Evolutionary conservation across 257 asterid genomes (phyloP), one percentile per base, ranked within the genome.

Genomic region (Nyctanthes arbortristis): DNA sequence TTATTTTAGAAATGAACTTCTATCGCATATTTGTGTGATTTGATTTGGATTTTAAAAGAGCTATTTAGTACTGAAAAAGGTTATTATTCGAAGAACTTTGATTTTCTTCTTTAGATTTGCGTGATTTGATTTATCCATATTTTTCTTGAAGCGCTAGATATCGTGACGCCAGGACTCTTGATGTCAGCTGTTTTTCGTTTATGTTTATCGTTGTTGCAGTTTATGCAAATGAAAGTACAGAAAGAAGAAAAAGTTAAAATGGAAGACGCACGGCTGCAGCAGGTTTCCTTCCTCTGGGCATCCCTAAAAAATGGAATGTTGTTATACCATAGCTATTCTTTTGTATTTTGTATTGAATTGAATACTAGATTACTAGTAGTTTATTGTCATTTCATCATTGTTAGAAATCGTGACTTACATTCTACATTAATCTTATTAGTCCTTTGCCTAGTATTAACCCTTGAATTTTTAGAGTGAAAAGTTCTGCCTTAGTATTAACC

Each of bases 181-280:
- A 20, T 62, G 52, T 63, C 45, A 31, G 29, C 18, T 24, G 8
- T 45, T 54, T 65, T 68, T 60, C 13, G 22, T 59, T 52, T 66
- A 13, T 4, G 36, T 57, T 32, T 29, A 11, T 20, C 58, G 43
- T 75, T 65, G n/a, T 20, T 52, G 12, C 84, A 92, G 98, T 92
- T 92, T 78, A 92, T 92, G 98, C 98, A 92, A 86, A 88, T 96
- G 83, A 92, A 82, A 4, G 54, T 82, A 33, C 87, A 62, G 83
- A 92, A 76, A 73, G 96, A 86, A 67, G 96, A 80, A 66, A 81
- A 83, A 69, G 77, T 65, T 32, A 76, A 69, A 62, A 79, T 68
- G 66, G 82, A 79, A 64, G n/a, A n/a, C n/a, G 86, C 71, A 16
- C 74, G 56, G 75, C 89, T 64, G 74, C 85, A 52, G 86, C 84